Evolutionary conservation across 179 eudicot species (phyloP), one percentile per base, ranked within the genome.

Genomic region (Drosera spatulata): DNA sequence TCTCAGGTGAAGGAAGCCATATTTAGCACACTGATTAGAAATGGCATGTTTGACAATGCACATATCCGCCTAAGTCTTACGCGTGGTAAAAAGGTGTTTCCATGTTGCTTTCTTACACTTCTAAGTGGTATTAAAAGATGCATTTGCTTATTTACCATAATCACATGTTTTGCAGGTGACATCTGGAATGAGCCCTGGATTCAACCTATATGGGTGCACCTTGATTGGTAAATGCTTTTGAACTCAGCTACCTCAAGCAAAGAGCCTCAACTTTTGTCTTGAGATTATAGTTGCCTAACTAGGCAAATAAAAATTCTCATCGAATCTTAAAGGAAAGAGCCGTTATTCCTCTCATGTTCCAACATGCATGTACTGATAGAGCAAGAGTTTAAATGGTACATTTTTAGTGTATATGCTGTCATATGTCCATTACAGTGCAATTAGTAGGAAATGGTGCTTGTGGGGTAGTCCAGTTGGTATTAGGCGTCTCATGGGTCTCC

Each of bases 151-250:
- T 45, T 10, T 53, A 7, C 55, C 50, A 12, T 56, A 39, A 22
- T 60, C 56, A 6, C 53, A 22, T 60, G 40, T 40, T 51, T 10
- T 62, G 55, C 71, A 91, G 97, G 88, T 93, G 59, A 84, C 99
- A 61, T 93, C 99, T 59, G 99, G 99, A 73, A 93, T 93, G 99
- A 89, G 84, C 69, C 99, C 99, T 67, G 78, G 79, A 41, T 84
- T 93, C 77, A 93, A 93, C 70, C 91, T 80, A 46, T 86, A 89
- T 66, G 99, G 99, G 61, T 89, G 99, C 82, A 86, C 93, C 66
- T 81, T 93, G 66, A 93, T 93, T 49, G 99, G 99, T 93, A 75
- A 22, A 41, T 51, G 13, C 41, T 57, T 22, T 57, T 53, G 12
- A 58, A 5, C 22, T 38, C 43, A 39, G 46, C 50, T 44, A 39